These are phyloP conservation scores for Phytophthora cryptogea DNA, from an alignment of 352 stramenopile species.

Conservation along the genomic window DNA sequence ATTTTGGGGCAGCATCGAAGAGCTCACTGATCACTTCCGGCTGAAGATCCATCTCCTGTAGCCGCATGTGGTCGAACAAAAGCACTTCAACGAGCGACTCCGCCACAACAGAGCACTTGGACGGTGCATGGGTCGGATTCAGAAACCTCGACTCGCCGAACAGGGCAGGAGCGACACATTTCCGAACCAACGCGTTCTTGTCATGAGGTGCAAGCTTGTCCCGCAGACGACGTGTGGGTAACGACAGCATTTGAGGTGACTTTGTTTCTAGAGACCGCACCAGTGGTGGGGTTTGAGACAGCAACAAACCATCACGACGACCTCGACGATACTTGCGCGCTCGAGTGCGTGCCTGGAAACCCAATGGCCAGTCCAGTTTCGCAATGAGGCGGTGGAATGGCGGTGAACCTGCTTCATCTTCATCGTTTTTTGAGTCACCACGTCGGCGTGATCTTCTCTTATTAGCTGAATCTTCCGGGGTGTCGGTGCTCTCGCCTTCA, in stretches of 20 bases:
- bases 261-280: neutral
- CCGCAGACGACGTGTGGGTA: slow-evolving; percentile 21
- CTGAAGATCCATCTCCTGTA: slow-evolving; percentile 79
- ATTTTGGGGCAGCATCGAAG: slow-evolving; percentile 54
- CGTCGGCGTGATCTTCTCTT: slow-evolving; percentile 5
- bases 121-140: slow-evolving; percentile 46
- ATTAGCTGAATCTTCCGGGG: neutral
- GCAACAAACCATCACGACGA: slow-evolving; percentile 51
- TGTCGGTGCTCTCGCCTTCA: neutral
- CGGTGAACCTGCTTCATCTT: slow-evolving; percentile 30
- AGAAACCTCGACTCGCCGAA: slow-evolving; percentile 70
- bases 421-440: slow-evolving; percentile 8
- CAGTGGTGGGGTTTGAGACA: slow-evolving; percentile 20
- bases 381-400: slow-evolving; percentile 67
- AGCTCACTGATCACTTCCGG: slow-evolving; percentile 64
- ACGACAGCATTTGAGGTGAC: slow-evolving; percentile 8
- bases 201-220: slow-evolving; percentile 36
- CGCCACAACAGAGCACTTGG: slow-evolving; percentile 68
- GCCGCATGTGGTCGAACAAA: slow-evolving; percentile 66
- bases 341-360: slow-evolving; percentile 54
- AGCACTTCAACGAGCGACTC: slow-evolving; percentile 77
- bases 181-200: slow-evolving; percentile 51
- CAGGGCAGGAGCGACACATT: slow-evolving; percentile 53
- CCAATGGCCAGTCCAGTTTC: slow-evolving; percentile 66
- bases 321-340: slow-evolving; percentile 51